These are phyloP conservation scores for Begonia loranthoides DNA, from an alignment of 306 rosid genomes.

Conservation along the genomic window DNA sequence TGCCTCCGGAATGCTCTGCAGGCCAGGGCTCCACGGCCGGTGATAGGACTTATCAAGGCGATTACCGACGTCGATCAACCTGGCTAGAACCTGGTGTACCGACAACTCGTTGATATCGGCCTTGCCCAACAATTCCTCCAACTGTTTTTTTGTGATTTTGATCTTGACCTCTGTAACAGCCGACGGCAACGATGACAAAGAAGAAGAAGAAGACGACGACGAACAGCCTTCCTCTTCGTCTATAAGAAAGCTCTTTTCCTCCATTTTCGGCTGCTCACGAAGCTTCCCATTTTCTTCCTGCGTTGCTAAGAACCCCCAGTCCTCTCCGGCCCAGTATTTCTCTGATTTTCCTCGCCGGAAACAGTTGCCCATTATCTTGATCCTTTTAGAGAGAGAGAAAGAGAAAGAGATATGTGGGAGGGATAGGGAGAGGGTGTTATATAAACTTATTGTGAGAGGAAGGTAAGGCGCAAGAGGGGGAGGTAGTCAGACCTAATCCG, in stretches of 20 bases:
- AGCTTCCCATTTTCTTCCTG: neutral
- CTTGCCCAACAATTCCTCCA: conserved; percentile 40
- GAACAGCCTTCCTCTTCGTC: neutral
- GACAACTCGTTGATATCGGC: conserved; percentile 38
- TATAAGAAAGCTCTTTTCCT: conserved; percentile 2
- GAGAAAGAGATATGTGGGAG: neutral
- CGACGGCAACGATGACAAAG: neutral
- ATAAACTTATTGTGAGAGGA: neutral
- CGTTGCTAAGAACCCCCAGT: conserved; percentile 21
- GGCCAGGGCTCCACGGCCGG: conserved; percentile 54
- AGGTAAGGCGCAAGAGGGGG: neutral
- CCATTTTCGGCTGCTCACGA: neutral
- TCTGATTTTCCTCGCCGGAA: conserved; percentile 30
- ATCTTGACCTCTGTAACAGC: conserved; percentile 40
- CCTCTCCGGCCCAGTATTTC: conserved; percentile 25
- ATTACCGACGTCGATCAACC: conserved; percentile 24
- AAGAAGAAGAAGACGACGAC: neutral
- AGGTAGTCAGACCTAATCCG: too few species aligned
- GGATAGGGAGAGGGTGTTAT: neutral
- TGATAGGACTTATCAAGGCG: conserved; percentile 21
- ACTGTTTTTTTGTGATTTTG: conserved; percentile 65
- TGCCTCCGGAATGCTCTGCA: conserved; percentile 66
- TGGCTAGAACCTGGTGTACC: conserved; percentile 39
- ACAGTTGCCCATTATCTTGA: conserved; percentile 56
- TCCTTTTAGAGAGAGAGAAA: neutral